These are phyloP conservation scores for Xylaria digitata DNA, from an alignment of 2,329 filamentous ascomycete species.

Conservation along the genomic window DNA sequence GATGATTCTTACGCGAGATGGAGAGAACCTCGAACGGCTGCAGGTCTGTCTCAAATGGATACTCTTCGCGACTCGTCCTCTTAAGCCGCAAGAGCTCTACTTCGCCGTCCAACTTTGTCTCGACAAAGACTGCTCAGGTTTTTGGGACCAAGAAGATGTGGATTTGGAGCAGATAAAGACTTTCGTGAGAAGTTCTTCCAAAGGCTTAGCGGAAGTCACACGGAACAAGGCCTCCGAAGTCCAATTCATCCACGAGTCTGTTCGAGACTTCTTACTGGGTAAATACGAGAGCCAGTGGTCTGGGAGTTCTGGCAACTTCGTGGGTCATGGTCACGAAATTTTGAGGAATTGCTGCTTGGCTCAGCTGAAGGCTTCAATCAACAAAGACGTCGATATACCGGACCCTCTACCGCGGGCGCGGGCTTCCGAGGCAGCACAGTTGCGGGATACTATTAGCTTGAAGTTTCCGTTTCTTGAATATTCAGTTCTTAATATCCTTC, in stretches of 20 bases:
- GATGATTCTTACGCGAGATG: conserved; percentile 62
- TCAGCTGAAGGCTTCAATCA: no score
- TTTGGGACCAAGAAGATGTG: conserved; percentile 43
- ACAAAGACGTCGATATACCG: no score
- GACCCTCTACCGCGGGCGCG: no score
- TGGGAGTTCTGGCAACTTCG: no score
- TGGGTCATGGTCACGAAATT: no score
- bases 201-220: conserved; percentile 61
- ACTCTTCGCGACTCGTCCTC: conserved; percentile 59
- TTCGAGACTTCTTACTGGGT: conserved; percentile 59
- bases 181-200: conserved; percentile 58
- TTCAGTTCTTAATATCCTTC: conserved; percentile 54
- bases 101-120: conserved; percentile 53
- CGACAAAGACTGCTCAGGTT: conserved; percentile 34
- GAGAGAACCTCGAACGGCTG: conserved; percentile 54
- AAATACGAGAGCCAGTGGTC: conserved; percentile 51
- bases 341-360: conserved; percentile 3
- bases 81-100: conserved; percentile 59
- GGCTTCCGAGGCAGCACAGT: no score
- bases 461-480: conserved; percentile 59
- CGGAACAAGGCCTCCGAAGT: conserved; percentile 51
- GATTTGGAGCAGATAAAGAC: conserved; percentile 44
- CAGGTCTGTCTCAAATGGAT: conserved; percentile 64
- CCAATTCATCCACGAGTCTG: conserved; percentile 66
- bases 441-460: no score